Percentiles rank a stretch among this genome's conserved stretches.
phyloP scores from a whole-genome alignment of 1,284 basidiomycete species.

The Bondarzewia mesenterica region DNA sequence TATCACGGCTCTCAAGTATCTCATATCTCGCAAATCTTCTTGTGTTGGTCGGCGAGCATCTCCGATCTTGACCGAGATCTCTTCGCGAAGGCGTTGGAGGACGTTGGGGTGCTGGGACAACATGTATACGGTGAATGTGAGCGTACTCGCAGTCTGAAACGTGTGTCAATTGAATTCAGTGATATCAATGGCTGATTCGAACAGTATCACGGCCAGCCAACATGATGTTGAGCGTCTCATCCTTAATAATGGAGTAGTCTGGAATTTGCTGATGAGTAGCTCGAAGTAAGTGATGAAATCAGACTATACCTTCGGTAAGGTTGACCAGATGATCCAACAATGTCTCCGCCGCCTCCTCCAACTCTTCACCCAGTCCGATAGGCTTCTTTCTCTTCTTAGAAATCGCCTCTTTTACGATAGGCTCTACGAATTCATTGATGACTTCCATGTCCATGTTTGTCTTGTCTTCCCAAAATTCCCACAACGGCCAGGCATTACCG shows the following conservation, averaged over 20 bases:
- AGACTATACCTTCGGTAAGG: conserved; percentile 22
- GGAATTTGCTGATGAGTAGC: conserved; percentile 8
- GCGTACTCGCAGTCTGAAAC: neutral
- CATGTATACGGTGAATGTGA: neutral
- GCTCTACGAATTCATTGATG: conserved; percentile 32
- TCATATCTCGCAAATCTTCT: neutral
- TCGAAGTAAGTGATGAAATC: too few species aligned
- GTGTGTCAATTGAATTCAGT: too few species aligned
- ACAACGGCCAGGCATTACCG: conserved; percentile 19
- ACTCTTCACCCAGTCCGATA: neutral
- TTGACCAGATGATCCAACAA: conserved; percentile 32
- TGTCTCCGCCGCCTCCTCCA: conserved; percentile 22
- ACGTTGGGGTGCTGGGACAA: neutral
- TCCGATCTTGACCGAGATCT: neutral
- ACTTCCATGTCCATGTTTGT: conserved; percentile 27
- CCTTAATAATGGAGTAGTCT: conserved; percentile 25
- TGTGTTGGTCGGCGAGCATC: neutral
- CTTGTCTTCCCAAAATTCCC: conserved; percentile 33
- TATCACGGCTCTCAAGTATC: neutral
- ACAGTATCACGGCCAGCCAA: conserved; percentile 35
- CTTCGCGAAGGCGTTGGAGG: neutral
- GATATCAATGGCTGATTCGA: conserved; percentile 2
- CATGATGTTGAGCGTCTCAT: conserved; percentile 33
- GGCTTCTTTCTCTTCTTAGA: conserved; percentile 15
- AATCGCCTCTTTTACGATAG: conserved; percentile 32